Evolutionary conservation across 2,329 filamentous ascomycete genomes (phyloP).

Genomic region (Penicillium verrucosum): DNA sequence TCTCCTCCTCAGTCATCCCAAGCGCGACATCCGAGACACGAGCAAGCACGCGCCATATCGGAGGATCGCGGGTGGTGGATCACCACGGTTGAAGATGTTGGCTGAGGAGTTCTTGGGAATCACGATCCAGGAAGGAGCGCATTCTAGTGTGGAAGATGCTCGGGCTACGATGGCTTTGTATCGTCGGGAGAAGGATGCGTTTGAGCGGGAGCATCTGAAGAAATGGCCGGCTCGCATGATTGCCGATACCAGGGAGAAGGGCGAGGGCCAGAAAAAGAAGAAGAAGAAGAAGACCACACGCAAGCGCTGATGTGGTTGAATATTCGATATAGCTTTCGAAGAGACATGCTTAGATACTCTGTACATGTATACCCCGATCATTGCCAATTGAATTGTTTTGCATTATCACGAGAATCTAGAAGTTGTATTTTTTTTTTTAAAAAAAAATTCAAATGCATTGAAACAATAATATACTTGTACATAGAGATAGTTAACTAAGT

Average conservation of each 20-base stretch:
- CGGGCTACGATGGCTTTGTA: constrained; percentile 88
- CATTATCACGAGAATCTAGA: background rate
- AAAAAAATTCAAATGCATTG: too few relatives aligned
- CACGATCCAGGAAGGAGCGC: constrained; percentile 58
- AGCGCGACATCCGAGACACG: constrained; percentile 78
- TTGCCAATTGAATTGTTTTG: constrained; percentile 15
- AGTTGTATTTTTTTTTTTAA: too few relatives aligned
- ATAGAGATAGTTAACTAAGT: background rate
- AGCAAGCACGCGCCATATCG: constrained; percentile 72
- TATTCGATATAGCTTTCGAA: constrained; percentile 5
- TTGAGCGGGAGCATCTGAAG: constrained; percentile 75
- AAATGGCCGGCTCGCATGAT: constrained; percentile 53
- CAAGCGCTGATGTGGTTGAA: constrained; percentile 36
- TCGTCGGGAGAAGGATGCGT: constrained; percentile 73
- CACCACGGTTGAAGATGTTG: constrained; percentile 54
- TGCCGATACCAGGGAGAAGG: constrained; percentile 34
- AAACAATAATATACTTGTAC: background rate
- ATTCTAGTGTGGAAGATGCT: constrained; percentile 71
- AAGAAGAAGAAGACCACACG: constrained; percentile 46
- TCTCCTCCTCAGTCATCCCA: constrained; percentile 74
- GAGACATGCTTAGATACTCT: constrained; percentile 13
- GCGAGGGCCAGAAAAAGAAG: constrained; percentile 43
- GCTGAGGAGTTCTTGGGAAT: constrained; percentile 57
- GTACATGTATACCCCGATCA: constrained; percentile 24
- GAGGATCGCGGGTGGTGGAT: constrained; percentile 51